Evolutionary conservation across 352 stramenopile species (phyloP).

Genomic region (Phytophthora tubulina): DNA sequence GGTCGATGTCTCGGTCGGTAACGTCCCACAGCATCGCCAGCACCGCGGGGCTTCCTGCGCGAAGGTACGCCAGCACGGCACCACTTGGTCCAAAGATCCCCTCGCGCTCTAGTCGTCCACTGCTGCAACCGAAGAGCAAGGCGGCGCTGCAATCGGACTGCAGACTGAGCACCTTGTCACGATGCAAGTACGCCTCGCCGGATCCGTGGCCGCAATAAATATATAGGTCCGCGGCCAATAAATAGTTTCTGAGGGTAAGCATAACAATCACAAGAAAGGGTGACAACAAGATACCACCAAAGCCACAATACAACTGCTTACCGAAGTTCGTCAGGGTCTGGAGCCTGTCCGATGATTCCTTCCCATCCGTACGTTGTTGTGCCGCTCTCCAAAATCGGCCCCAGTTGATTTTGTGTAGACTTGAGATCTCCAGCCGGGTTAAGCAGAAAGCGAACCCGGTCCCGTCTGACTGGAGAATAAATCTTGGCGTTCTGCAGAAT

Average conservation of each 20-base stretch:
- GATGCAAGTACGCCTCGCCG: slow-evolving; percentile 93
- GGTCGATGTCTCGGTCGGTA: slow-evolving; percentile 98
- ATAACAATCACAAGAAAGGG: background rate
- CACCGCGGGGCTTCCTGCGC: slow-evolving; percentile 93
- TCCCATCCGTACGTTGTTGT: slow-evolving; percentile 54
- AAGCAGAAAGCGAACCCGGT: slow-evolving; percentile 66
- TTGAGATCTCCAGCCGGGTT: slow-evolving; percentile 83
- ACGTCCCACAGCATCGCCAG: slow-evolving; percentile 99
- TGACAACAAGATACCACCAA: background rate
- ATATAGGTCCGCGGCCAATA: slow-evolving; percentile 87
- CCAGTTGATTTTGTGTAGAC: slow-evolving; percentile 67
- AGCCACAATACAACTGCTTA: slow-evolving; percentile 29
- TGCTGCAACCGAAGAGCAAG: slow-evolving; percentile 98
- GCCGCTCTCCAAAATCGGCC: slow-evolving; percentile 57
- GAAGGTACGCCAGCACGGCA: slow-evolving; percentile 95
- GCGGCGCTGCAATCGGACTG: slow-evolving; percentile 73
- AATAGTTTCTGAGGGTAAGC: slow-evolving; percentile 47
- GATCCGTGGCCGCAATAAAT: slow-evolving; percentile 98
- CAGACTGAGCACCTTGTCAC: slow-evolving; percentile 75
- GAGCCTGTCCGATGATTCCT: slow-evolving; percentile 57
- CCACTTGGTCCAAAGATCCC: slow-evolving; percentile 95
- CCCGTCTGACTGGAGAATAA: slow-evolving; percentile 30
- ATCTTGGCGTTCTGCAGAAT: slow-evolving; percentile 50
- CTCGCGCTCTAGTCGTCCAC: slow-evolving; percentile 87
- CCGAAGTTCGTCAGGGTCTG: slow-evolving; percentile 63